Conservation (phyloP, 2,329 filamentous ascomycete species). For the Alternaria novae-zelandiae region DNA sequence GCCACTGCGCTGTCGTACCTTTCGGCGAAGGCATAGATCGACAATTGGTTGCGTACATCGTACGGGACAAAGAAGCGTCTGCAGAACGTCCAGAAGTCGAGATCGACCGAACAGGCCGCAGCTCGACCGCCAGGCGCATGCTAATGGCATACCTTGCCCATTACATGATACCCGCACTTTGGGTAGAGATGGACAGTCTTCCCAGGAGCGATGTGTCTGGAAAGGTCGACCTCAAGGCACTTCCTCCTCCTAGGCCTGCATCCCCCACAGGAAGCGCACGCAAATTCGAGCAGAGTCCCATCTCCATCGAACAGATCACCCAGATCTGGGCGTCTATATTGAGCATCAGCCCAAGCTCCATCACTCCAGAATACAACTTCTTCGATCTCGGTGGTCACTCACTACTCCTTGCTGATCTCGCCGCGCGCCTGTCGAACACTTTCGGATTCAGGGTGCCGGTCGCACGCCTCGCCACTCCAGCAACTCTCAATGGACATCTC, state of each 20-base stretch:
- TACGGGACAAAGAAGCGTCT: conserved; percentile 67
- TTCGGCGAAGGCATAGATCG: conserved; percentile 77
- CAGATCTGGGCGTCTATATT: conserved; percentile 75
- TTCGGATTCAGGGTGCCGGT: conserved; percentile 78
- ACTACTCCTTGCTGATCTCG: conserved; percentile 75
- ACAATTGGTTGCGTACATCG: conserved; percentile 78
- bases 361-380: conserved; percentile 76
- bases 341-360: conserved; percentile 65
- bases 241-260: conserved; percentile 66
- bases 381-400: conserved; percentile 84
- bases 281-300: conserved; percentile 66
- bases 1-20: conserved; percentile 74
- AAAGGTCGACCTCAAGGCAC: conserved; percentile 74
- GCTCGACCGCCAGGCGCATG: conserved; percentile 69
- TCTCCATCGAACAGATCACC: conserved; percentile 70
- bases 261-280: conserved; percentile 54
- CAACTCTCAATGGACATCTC: conserved; percentile 75
- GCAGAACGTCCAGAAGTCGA: conserved; percentile 66
- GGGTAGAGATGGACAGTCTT: conserved; percentile 74
- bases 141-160: conserved; percentile 73
- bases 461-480: conserved; percentile 71
- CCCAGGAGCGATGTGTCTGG: conserved; percentile 81
- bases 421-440: conserved; percentile 70
- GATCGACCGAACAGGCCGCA: conserved; percentile 74
- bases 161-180: conserved; percentile 82